Conservation (phyloP, 2,329 filamentous ascomycete genomes). For the Fusarium protoensiforme region DNA sequence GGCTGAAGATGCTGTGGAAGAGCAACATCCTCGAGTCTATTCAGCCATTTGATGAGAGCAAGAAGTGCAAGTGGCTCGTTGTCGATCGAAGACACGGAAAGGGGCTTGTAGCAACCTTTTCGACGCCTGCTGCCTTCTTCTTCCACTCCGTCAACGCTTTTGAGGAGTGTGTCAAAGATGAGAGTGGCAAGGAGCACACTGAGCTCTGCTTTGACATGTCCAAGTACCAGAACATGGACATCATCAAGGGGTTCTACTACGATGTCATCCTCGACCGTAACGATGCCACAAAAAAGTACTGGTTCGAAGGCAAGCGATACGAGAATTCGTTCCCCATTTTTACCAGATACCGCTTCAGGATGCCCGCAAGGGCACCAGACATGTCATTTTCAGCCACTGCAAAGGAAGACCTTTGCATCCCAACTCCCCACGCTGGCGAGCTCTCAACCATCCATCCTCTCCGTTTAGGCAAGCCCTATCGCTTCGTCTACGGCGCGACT, state of each 20-base stretch:
- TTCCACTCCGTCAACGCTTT: slow-evolving; percentile 86
- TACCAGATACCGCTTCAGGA: slow-evolving; percentile 56
- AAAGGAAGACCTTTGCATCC: slow-evolving; percentile 57
- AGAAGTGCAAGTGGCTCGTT: slow-evolving; percentile 76
- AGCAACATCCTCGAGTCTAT: slow-evolving; percentile 77
- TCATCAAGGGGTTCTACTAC: slow-evolving; percentile 77
- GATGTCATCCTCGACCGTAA: slow-evolving; percentile 70
- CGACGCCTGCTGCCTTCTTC: slow-evolving; percentile 76
- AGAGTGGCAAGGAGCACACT: slow-evolving; percentile 42
- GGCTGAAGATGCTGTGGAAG: slow-evolving; percentile 71
- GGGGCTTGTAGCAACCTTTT: slow-evolving; percentile 76
- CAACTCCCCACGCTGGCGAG: slow-evolving; percentile 67
- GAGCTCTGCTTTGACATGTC: slow-evolving; percentile 75
- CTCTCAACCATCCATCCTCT: slow-evolving; percentile 73
- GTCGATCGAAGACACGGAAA: slow-evolving; percentile 71
- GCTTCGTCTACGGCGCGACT: slow-evolving; percentile 69
- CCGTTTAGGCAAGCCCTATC: slow-evolving; percentile 62
- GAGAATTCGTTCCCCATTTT: slow-evolving; percentile 53
- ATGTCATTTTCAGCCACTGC: slow-evolving; percentile 33
- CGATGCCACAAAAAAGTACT: slow-evolving; percentile 56
- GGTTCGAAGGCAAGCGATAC: slow-evolving; percentile 53
- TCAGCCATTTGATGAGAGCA: slow-evolving; percentile 66
- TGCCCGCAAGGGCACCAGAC: slow-evolving; percentile 41
- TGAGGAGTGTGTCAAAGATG: slow-evolving; percentile 63
- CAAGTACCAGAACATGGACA: slow-evolving; percentile 71